These are phyloP conservation scores for Scheffersomyces insectosa DNA, from an alignment of 1,139 yeast genomes.

Conservation along the genomic window DNA sequence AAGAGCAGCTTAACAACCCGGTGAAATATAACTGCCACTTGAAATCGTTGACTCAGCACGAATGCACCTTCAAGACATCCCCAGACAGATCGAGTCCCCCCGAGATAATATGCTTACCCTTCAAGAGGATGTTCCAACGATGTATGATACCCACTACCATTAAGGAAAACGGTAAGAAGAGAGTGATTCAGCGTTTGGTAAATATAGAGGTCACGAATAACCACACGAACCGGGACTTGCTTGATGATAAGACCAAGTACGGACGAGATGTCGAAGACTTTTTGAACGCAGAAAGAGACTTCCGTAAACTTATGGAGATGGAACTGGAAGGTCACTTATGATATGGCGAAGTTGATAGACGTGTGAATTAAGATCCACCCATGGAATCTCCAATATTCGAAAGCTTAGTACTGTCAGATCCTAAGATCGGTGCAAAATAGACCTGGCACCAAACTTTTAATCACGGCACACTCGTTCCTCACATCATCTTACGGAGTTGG, in stretches of 20 bases:
- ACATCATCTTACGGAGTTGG: too few relatives aligned
- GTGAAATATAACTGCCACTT: constrained; percentile 41
- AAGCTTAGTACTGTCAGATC: too few relatives aligned
- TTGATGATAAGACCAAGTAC: constrained; percentile 23
- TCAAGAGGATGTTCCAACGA: constrained; percentile 52
- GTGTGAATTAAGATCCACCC: too few relatives aligned
- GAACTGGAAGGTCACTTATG: constrained; percentile 16
- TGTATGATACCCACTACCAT: constrained; percentile 35
- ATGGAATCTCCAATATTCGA: too few relatives aligned
- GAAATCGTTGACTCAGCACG: constrained; percentile 49
- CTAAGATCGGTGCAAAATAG: too few relatives aligned
- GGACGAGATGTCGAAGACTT: constrained; percentile 35
- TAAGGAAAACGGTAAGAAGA: constrained; percentile 28
- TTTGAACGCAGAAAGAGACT: constrained; percentile 39
- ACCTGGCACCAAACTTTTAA: background rate
- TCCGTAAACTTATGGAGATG: constrained; percentile 32
- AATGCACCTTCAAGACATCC: constrained; percentile 43
- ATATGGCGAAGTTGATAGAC: background rate
- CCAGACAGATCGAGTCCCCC: constrained; percentile 26
- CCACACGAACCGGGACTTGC: constrained; percentile 34
- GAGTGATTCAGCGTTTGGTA: constrained; percentile 28
- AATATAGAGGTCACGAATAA: constrained; percentile 47
- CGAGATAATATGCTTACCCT: constrained; percentile 53
- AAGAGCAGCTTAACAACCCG: constrained; percentile 30
- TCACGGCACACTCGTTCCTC: background rate